Evolutionary conservation across 192 early-diverging fungal species (phyloP), one percentile per base, ranked within the genome.

Genomic region (Allomyces arbusculus): DNA sequence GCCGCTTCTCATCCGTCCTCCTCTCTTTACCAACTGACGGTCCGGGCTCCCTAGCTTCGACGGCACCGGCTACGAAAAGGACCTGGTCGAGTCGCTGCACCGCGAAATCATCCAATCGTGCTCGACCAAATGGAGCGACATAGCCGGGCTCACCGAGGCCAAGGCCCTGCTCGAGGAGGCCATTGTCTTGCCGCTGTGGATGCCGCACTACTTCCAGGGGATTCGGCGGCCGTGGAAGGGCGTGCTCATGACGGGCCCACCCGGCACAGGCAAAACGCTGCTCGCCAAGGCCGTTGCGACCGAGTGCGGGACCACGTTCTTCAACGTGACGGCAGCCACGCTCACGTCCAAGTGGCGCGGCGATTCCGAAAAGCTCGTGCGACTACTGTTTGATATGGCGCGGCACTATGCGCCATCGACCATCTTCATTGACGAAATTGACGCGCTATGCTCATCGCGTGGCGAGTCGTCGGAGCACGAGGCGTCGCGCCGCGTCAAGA

Each of bases 371-470:
- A 84, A 84, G 64, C 78, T 84, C 44, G 81, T 84, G 19, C 62
- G 82, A 65, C 74, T 82, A 0, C 66, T 84, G 20, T 84, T 82
- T 68, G 79, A 81, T 64, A 77, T 79, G 74, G 82, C 82, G 4
- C 69, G 81, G 4, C 79, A 82, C 62, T 80, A 84, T 63, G 82
- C 82, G 7, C 82, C 82, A 4, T 74, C 71, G 44, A 84, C 81
- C 45, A 84, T 84, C 50, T 84, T 84, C 66, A 84, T 84, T 62
- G 82, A 84, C 65, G 82, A 84, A 70, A 84, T 84, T 63, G 82
- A 84, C 61, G 76, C 79, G 11, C 67, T 84, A 0, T 63, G 24
- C 24, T 63, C 63, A 23, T 28, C 66, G 20, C 63, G 63, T 23
- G 66, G 66, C 7, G 80, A 77, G 62, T 68, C 73, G 20, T 71